Conservation (phyloP, 2,329 filamentous ascomycete genomes). For the Bipolaris oryzae region DNA sequence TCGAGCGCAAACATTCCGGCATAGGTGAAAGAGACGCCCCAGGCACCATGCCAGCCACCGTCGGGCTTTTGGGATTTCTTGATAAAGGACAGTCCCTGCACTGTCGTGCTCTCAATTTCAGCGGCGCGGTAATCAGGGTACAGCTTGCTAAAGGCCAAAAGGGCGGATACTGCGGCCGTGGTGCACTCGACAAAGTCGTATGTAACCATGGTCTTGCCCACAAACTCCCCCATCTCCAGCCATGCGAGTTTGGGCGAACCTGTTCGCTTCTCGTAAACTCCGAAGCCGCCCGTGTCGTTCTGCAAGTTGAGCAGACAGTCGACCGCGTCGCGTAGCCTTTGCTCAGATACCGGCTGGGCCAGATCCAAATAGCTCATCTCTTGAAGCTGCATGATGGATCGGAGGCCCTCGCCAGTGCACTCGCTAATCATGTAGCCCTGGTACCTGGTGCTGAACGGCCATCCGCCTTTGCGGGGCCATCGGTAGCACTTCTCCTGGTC, state of each 20-base stretch:
- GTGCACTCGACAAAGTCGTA: conserved; percentile 6
- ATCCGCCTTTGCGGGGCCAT: conserved; percentile 3
- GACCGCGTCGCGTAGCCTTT: neutral
- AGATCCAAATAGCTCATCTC: neutral
- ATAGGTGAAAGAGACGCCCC: conserved; percentile 13
- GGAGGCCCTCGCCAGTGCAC: conserved; percentile 5
- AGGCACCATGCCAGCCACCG: conserved; percentile 8
- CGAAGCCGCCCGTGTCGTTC: conserved; percentile 4
- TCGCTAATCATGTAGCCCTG: conserved; percentile 6
- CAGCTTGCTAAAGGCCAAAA: neutral
- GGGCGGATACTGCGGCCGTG: neutral
- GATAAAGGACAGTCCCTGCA: neutral
- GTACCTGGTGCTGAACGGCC: conserved; percentile 9
- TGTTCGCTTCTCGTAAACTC: neutral
- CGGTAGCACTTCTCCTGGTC: conserved; percentile 4
- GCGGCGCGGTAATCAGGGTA: conserved; percentile 2
- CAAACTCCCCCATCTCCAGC: conserved; percentile 2
- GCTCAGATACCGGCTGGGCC: too few species aligned
- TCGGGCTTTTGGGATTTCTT: conserved; percentile 1
- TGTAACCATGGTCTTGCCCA: conserved; percentile 3
- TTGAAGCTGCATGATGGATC: conserved; percentile 1
- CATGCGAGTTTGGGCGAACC: too few species aligned
- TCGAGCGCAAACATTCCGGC: conserved; percentile 9
- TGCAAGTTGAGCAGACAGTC: conserved; percentile 6
- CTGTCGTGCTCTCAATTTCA: neutral